Evolutionary conservation across 2,329 filamentous ascomycete species (phyloP).

Genomic region (Ophidiomyces ophidiicola): DNA sequence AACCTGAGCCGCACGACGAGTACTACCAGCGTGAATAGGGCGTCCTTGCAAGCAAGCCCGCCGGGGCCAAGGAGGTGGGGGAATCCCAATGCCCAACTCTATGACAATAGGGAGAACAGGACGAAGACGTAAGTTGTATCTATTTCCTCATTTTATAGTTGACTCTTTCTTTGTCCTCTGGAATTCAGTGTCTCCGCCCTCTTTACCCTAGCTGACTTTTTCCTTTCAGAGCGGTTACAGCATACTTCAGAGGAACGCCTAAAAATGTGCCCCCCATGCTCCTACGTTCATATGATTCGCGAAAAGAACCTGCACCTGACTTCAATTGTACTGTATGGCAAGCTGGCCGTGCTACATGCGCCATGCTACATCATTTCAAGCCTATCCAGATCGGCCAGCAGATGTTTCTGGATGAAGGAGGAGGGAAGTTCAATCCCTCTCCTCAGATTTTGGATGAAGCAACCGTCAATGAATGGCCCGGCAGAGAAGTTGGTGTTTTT

Average conservation of each 20-base stretch:
- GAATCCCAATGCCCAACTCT: slow-evolving; percentile 74
- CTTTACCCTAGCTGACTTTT: slow-evolving; percentile 1
- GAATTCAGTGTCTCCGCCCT: slow-evolving; percentile 14
- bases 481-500: slow-evolving; percentile 81
- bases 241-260: slow-evolving; percentile 72
- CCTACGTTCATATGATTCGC: slow-evolving; percentile 86
- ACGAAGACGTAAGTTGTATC: slow-evolving; percentile 66
- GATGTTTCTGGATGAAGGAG: slow-evolving; percentile 84
- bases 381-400: slow-evolving; percentile 89
- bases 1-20: slow-evolving; percentile 57
- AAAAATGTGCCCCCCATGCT: slow-evolving; percentile 57
- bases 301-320: slow-evolving; percentile 79
- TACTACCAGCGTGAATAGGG: slow-evolving; percentile 38
- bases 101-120: slow-evolving; percentile 71
- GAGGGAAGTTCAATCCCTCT: slow-evolving; percentile 82
- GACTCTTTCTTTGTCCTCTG: slow-evolving; percentile 15
- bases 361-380: slow-evolving; percentile 88
- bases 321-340: slow-evolving; percentile 96
- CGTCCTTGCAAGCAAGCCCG: slow-evolving; percentile 31
- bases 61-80: slow-evolving; percentile 52
- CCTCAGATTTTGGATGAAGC: slow-evolving; percentile 82
- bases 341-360: slow-evolving; percentile 84
- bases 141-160: slow-evolving; percentile 10
- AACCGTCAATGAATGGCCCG: slow-evolving; percentile 85
- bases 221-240: slow-evolving; percentile 64